Evolutionary conservation across 2,329 filamentous ascomycete species (phyloP), one percentile per base, ranked within the genome.

Genomic region (Nothopassalora personata): DNA sequence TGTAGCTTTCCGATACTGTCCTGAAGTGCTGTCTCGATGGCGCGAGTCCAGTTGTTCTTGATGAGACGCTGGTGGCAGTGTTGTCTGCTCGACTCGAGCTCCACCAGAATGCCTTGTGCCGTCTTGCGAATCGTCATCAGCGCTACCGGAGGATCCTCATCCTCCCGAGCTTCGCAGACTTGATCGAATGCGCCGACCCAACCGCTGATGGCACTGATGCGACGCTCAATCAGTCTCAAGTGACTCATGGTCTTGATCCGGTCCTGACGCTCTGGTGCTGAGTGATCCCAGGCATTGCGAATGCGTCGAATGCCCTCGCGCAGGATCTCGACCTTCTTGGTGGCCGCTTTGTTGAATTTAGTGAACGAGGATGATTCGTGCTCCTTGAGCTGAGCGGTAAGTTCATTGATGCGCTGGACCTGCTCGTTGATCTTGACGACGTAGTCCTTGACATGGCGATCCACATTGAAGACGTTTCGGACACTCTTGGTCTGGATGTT

Each of bases 401-500:
- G 83, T 73, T 97, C 92, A 67, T 96, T 96, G 74, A 99, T 99
- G 70, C 97, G 77, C n/a, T 86, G 88, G 82, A 96, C 92, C 73
- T 99, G 93, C 77, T 99, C 94, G 71, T 99, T 93, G 69, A 99
- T 99, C 82, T 97, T 97, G 79, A 97, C 94, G 73, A 99, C 77
- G 77, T 96, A 99, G 75, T 99, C 94, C 79, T 99, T 99, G 70
- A 99, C 94, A 76, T 99, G 94, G 62, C 94, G 89, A 74, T 99
- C 97, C 64, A 99, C 94, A 73, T 99, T 99, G 79, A 95, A 99
- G 27, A 97, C 92, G 72, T 99, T 99, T 70, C 92, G 87, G n/a
- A 94, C 97, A 58, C 97, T 91, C 81, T 99, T 99, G 60, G 94
- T 99, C 78, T 97, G 95, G 72, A 99, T 99, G 71, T 99, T 99